Evolutionary conservation across 2,329 filamentous ascomycete genomes (phyloP), one percentile per base, ranked within the genome.

Genomic region (Davidsoniella virescens): DNA sequence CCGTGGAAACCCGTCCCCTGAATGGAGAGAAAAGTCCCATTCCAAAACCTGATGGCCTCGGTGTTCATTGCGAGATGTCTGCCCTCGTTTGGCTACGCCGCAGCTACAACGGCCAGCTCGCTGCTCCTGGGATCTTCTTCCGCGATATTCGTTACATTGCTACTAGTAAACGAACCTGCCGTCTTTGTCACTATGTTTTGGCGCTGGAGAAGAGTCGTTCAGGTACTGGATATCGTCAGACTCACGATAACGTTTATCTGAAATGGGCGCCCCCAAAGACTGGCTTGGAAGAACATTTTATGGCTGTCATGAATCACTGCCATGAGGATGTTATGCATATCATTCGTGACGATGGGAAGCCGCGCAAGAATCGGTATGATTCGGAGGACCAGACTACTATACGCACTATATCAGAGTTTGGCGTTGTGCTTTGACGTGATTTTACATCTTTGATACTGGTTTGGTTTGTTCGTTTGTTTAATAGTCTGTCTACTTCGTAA

Each of bases 121-220:
- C 29, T 33, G 10, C 29, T 33, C 29, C 43, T 14, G 36, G 36
- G 5, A 33, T 45, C 3, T 66, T 61, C 54, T 65, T 60, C 56
- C 51, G 58, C 2, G 50, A 57, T 5, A 55, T 53, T 20, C 53
- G 55, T 8, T 66, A 64, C 44, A 63, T 67, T 6, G 64, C 61
- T 5, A 55, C 55, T 23, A 65, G 62, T 57, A 66, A 66, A 52
- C 63, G 62, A 0, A 60, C 61, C 0, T 66, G 64, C 40, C 55
- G 58, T 0, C 58, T 66, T 2, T 67, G 64, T 20, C 20, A 56
- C 1, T 58, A 59, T 23, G 65, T 64, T 26, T 62, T 66, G 16
- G 18, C 39, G 0, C 14, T 33, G 1, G 29, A 33, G 29, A 33
- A 33, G 29, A 33, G 29, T 23, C 26, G 26, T n/a, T 25, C 47